These are phyloP conservation scores for Aspergillus sp. DNA, from an alignment of 2,329 filamentous ascomycete species.

Conservation along the genomic window DNA sequence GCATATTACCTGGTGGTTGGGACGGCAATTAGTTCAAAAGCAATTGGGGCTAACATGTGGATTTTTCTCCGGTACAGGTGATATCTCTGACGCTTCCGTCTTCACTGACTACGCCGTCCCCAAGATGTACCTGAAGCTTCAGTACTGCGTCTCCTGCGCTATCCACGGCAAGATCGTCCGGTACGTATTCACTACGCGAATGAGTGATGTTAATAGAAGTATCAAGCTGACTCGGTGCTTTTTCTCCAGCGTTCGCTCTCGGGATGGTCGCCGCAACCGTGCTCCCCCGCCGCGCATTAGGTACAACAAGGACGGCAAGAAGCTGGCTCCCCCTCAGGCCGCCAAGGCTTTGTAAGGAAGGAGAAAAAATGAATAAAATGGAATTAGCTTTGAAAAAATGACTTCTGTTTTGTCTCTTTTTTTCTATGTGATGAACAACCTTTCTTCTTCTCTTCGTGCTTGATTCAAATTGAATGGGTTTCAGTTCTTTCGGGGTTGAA, in stretches of 20 bases:
- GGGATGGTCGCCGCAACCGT: slow-evolving; percentile 96
- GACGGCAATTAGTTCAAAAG: not conserved
- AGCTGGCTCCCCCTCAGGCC: slow-evolving; percentile 83
- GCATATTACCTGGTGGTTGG: no score
- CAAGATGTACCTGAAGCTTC: slow-evolving; percentile 99
- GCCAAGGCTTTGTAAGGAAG: slow-evolving; percentile 55
- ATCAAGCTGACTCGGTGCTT: slow-evolving; percentile 8
- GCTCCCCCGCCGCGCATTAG: slow-evolving; percentile 94
- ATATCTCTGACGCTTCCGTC: slow-evolving; percentile 99
- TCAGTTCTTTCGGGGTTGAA: slow-evolving; percentile 15
- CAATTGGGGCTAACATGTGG: slow-evolving; percentile 8
- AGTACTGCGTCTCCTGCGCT: slow-evolving; percentile 99
- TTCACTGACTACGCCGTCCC: slow-evolving; percentile 99
- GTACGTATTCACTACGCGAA: slow-evolving; percentile 58
- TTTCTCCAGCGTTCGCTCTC: slow-evolving; percentile 79
- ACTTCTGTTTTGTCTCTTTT: slow-evolving; percentile 31
- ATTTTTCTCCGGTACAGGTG: slow-evolving; percentile 58
- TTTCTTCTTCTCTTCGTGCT: not conserved
- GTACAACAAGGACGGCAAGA: slow-evolving; percentile 99
- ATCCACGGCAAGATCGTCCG: slow-evolving; percentile 99
- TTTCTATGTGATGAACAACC: slow-evolving; percentile 15
- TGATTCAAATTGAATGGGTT: slow-evolving; percentile 8
- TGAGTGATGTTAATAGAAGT: not conserved
- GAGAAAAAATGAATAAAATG: slow-evolving; percentile 28
- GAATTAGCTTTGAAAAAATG: slow-evolving; percentile 24